Evolutionary conservation across 371 early-diverging fungal species (phyloP).

Genomic region (Mucor piriformis): DNA sequence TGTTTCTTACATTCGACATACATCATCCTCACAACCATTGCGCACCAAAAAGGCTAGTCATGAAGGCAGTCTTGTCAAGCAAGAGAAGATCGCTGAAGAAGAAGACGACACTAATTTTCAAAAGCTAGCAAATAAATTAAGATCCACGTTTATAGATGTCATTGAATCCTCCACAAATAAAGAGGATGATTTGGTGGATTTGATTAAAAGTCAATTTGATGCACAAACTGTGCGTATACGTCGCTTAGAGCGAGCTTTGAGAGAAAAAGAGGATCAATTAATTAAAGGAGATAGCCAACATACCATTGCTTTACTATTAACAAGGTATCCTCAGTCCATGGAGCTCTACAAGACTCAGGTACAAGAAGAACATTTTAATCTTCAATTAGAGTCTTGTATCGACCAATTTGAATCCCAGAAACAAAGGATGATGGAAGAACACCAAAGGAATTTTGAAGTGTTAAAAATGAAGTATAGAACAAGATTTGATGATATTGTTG

Average conservation of each 20-base stretch:
- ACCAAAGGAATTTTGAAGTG: constrained; percentile 13
- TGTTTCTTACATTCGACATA: neutral
- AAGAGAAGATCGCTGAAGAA: neutral
- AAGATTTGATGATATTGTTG: constrained; percentile 22
- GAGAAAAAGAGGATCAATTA: constrained; percentile 10
- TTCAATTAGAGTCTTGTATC: constrained; percentile 8
- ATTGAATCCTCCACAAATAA: constrained; percentile 7
- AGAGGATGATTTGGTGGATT: constrained; percentile 2
- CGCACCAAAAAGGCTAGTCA: neutral
- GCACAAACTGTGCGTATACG: constrained; percentile 19
- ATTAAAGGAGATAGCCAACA: constrained; percentile 1
- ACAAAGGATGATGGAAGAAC: constrained; percentile 10
- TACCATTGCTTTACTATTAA: constrained; percentile 1
- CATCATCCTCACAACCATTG: neutral
- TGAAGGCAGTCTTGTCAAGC: no score
- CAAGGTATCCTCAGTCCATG: constrained; percentile 16
- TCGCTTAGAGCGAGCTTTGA: constrained; percentile 16
- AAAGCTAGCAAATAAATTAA: neutral
- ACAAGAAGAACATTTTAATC: constrained; percentile 11
- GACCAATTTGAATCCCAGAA: constrained; percentile 18
- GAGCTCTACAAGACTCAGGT: constrained; percentile 7
- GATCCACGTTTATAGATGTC: constrained; percentile 6
- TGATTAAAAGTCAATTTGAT: constrained; percentile 13
- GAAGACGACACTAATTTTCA: neutral
- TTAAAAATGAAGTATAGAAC: constrained; percentile 19